Base-by-base conservation (phyloP, 1,139 yeast genomes). In the Saccharomyces hybrid region DNA sequence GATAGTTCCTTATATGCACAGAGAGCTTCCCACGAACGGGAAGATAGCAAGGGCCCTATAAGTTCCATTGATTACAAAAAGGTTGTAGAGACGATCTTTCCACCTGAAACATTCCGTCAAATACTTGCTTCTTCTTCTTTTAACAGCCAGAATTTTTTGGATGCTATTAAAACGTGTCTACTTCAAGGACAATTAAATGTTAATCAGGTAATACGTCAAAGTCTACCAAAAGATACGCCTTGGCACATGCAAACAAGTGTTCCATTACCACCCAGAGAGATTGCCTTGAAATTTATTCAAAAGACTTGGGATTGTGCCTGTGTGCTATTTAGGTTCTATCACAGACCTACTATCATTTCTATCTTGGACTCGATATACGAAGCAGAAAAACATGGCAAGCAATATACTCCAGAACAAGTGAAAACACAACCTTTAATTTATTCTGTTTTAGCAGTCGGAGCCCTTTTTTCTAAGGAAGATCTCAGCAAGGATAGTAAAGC, bases 281-380 rank as follows among this genome's bases (percentile, higher is more conserved):
- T 80, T 26, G 93, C 96, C 0, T 70, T 86, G 48, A 81, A 82
- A 62, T 75, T 89, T 59, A 83, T 89, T 32, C 82, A 81, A 62
- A 81, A 85, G 50, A 88, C 93, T 1, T 89, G 96, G 95, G 81
- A 83, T 60, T 84, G 85, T 63, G 93, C 95, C 0, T 88, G 96
- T 69, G 90, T 88, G 11, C 73, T 89, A 54, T 87, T 88, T 66
- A 75, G 96, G 54, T 89, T 90, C 66, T 87, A 87, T 67, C 96
- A 90, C 65, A 76, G 96, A 27, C 95, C 96, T 0, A 83, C 93
- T 2, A 80, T 89, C 56, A 69, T 82, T 68, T 70, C 83, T 48
- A 82, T 80, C 58, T 65, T 83, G 51, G 80, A 79, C 59, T 76
- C 80, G 46, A 77, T 82, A 34, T 80, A 83, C 63, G 85, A 84